Conservation (phyloP, 129 eudicot species). For the Silybum marianum region DNA sequence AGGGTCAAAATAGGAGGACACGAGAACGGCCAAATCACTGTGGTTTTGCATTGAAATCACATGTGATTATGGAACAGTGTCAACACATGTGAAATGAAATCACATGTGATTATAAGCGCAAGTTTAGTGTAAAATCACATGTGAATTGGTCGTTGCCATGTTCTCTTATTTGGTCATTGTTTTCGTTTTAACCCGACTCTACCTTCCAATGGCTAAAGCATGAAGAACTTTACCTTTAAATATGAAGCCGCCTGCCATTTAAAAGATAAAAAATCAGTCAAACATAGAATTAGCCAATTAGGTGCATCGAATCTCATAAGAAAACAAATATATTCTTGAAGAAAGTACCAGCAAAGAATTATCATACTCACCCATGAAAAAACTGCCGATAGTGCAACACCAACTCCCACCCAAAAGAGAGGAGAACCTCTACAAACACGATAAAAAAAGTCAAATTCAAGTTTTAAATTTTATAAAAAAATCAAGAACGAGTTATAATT, state of each 20-base stretch:
- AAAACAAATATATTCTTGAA: slow-evolving; percentile 1
- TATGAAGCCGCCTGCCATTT: slow-evolving; percentile 63
- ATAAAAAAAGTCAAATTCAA: slow-evolving; percentile 12
- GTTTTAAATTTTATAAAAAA: slow-evolving; percentile 11
- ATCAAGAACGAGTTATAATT: not conserved
- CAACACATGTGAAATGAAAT: not conserved
- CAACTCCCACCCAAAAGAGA: slow-evolving; percentile 94
- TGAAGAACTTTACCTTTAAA: slow-evolving; percentile 60
- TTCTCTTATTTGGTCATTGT: not conserved
- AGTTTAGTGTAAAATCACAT: not conserved
- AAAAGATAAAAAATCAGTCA: slow-evolving; percentile 25
- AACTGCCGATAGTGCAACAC: slow-evolving; percentile 89
- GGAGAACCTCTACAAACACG: slow-evolving; percentile 77
- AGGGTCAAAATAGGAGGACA: not conserved
- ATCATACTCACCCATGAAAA: slow-evolving; percentile 71
- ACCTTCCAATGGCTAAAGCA: slow-evolving; percentile 20
- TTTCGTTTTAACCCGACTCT: not conserved
- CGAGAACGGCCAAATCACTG: not conserved
- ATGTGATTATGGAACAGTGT: not conserved
- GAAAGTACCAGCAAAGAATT: slow-evolving; percentile 18
- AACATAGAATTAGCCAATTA: slow-evolving; percentile 2
- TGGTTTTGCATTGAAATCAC: not conserved
- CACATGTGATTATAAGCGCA: not conserved
- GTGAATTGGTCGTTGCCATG: not conserved
- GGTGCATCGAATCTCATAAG: not conserved